phyloP scores from a whole-genome alignment of 2,329 filamentous ascomycete species.

The Aaosphaeria arxii region DNA sequence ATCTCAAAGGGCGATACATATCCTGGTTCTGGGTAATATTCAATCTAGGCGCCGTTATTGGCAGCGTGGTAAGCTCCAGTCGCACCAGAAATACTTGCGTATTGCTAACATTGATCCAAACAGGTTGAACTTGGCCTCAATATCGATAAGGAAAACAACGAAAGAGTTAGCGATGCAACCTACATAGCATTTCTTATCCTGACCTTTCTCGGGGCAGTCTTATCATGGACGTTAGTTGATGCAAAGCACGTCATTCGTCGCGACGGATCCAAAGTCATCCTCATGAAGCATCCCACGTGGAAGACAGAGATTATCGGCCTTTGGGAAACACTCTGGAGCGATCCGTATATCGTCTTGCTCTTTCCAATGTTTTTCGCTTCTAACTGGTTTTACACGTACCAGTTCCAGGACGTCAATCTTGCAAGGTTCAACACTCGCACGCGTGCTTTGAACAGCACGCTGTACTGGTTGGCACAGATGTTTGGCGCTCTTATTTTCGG shows the following conservation, averaged over 20 bases:
- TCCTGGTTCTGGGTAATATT: slow-evolving; percentile 91
- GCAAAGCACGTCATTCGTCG: slow-evolving; percentile 67
- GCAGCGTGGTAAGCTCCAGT: slow-evolving; percentile 57
- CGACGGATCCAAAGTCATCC: slow-evolving; percentile 71
- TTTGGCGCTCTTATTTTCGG: slow-evolving; percentile 69
- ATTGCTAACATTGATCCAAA: not conserved
- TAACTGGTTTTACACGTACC: slow-evolving; percentile 76
- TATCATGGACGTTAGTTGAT: slow-evolving; percentile 67
- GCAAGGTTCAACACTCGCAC: slow-evolving; percentile 69
- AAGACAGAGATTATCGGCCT: slow-evolving; percentile 72
- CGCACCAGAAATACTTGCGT: not conserved
- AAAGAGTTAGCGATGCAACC: slow-evolving; percentile 65
- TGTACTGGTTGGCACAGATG: slow-evolving; percentile 76
- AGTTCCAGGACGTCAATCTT: slow-evolving; percentile 69
- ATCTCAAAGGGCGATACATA: slow-evolving; percentile 79
- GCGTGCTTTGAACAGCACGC: slow-evolving; percentile 66
- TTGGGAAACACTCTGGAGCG: slow-evolving; percentile 63
- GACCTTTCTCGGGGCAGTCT: slow-evolving; percentile 65
- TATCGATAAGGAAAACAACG: slow-evolving; percentile 51
- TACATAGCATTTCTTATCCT: slow-evolving; percentile 82
- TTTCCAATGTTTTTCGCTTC: slow-evolving; percentile 78
- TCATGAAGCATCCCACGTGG: slow-evolving; percentile 87
- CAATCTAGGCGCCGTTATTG: slow-evolving; percentile 84
- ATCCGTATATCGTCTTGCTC: slow-evolving; percentile 68
- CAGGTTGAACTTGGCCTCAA: slow-evolving; percentile 67